A percentile compares a stretch with the other conserved stretches of the same genome.
phyloP scores from a whole-genome alignment of 2,329 filamentous ascomycete species.

The Xylariaceae sp. region DNA sequence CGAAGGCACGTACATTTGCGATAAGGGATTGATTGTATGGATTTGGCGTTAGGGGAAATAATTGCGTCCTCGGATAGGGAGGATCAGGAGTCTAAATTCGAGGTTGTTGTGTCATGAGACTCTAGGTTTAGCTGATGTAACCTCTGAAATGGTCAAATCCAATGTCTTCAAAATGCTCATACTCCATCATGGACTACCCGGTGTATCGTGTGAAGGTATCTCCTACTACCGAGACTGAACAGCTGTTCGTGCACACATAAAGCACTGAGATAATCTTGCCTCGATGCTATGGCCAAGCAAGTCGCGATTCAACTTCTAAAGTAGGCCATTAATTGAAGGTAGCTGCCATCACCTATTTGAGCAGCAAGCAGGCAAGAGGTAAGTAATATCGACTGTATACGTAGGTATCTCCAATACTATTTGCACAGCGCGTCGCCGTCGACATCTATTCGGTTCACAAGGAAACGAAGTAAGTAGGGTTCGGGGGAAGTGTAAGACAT shows the following conservation, averaged over 20 bases:
- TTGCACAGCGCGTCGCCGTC: too few relatives aligned
- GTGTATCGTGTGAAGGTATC: not conserved
- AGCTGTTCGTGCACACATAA: not conserved
- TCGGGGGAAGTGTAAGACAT: too few relatives aligned
- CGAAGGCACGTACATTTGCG: too few relatives aligned
- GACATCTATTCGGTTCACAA: too few relatives aligned
- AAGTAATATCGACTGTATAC: too few relatives aligned
- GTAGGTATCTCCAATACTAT: too few relatives aligned
- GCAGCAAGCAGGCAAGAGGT: too few relatives aligned
- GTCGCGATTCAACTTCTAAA: too few relatives aligned
- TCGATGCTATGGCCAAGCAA: not conserved
- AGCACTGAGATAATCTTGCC: not conserved
- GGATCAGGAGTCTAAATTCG: not conserved
- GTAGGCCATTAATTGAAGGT: too few relatives aligned
- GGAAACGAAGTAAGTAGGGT: too few relatives aligned
- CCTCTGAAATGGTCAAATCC: constrained; percentile 1
- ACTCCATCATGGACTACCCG: not conserved
- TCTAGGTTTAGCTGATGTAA: not conserved
- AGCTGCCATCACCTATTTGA: too few relatives aligned
- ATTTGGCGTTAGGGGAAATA: not conserved
- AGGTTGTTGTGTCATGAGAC: not conserved
- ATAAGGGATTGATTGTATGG: not conserved
- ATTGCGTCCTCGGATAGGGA: not conserved
- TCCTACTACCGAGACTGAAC: not conserved
- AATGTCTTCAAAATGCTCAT: not conserved